These are phyloP conservation scores for Rhododendron ovatum DNA, from an alignment of 148 eudicot species.

Conservation along the genomic window DNA sequence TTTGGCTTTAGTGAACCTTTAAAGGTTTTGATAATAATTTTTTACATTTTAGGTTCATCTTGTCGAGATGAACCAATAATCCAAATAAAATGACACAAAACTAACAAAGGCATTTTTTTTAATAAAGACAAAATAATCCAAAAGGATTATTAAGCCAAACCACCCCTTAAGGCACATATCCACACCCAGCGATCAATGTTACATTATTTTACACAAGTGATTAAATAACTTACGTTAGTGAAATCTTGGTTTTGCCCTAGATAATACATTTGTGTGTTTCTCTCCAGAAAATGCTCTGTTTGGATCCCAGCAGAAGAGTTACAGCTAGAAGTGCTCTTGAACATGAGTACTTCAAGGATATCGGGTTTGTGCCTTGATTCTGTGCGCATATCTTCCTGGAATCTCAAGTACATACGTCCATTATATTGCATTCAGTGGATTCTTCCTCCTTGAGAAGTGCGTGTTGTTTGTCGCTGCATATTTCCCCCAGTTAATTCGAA, in stretches of 20 bases:
- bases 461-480: slow-evolving; percentile 5
- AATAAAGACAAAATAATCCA: not conserved
- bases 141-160: not conserved
- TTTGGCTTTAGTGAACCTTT: not conserved
- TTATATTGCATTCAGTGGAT: slow-evolving; percentile 15
- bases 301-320: slow-evolving; percentile 90
- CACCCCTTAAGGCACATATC: not conserved
- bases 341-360: slow-evolving; percentile 90
- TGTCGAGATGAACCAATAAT: not conserved
- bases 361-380: slow-evolving; percentile 57
- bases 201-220: not conserved
- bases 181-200: not conserved
- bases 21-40: not conserved
- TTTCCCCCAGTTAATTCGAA: slow-evolving; percentile 3
- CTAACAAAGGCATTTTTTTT: not conserved
- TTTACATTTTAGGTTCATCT: not conserved
- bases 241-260: not conserved
- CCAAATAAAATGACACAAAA: not conserved
- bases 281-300: slow-evolving; percentile 84
- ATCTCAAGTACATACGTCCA: slow-evolving; percentile 21
- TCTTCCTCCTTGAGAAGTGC: slow-evolving; percentile 13
- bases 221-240: not conserved
- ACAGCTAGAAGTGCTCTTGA: slow-evolving; percentile 88
- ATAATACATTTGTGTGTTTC: not conserved
- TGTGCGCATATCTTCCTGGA: slow-evolving; percentile 4